phyloP scores from a whole-genome alignment of 805 yeast species.

The Metschnikowia drakensbergensis region DNA sequence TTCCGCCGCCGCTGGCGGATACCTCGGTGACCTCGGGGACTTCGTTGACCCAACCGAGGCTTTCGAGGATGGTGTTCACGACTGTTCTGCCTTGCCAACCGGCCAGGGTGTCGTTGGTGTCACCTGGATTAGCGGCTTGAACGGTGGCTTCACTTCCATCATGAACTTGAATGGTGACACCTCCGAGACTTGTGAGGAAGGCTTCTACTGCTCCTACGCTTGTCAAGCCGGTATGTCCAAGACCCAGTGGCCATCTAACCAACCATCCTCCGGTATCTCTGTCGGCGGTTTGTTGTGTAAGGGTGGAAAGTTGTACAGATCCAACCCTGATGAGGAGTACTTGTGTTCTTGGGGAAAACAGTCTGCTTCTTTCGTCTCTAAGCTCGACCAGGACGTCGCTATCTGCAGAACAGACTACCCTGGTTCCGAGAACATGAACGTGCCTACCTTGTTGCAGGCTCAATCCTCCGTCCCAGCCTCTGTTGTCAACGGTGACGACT shows the following conservation, averaged over 20 bases:
- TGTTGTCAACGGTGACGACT: conserved; percentile 53
- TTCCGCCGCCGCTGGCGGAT: conserved; percentile 5
- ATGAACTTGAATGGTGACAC: conserved; percentile 49
- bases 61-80: conserved; percentile 20
- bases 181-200: conserved; percentile 51
- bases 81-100: conserved; percentile 21
- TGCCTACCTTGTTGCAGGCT: conserved; percentile 61
- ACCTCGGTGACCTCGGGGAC: conserved; percentile 18
- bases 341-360: conserved; percentile 65
- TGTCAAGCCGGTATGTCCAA: conserved; percentile 79
- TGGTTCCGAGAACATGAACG: conserved; percentile 76
- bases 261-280: conserved; percentile 65
- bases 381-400: conserved; percentile 52
- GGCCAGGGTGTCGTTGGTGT: conserved; percentile 22
- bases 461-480: conserved; percentile 47
- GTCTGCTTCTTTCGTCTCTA: conserved; percentile 50
- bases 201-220: conserved; percentile 72
- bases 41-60: conserved; percentile 16
- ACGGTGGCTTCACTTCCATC: conserved; percentile 44
- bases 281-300: conserved; percentile 69
- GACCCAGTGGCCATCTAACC: conserved; percentile 71
- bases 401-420: conserved; percentile 79
- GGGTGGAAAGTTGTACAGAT: conserved; percentile 57
- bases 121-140: conserved; percentile 24
- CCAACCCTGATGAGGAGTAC: conserved; percentile 47